Conservation (phyloP, 352 stramenopile genomes). For the Blastocystis sp. region DNA sequence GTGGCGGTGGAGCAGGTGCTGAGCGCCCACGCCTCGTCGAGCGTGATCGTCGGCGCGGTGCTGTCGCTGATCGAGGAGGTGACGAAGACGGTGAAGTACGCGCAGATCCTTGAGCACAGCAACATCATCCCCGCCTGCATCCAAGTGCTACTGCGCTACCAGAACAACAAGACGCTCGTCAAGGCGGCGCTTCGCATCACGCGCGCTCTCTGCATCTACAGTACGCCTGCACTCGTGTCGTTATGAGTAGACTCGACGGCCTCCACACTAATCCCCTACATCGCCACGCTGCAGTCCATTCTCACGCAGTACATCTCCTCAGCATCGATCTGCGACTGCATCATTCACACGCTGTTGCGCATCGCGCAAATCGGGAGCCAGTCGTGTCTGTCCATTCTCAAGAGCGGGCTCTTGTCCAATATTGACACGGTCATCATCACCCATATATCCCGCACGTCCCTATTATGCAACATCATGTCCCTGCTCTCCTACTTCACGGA, state of each 20-base stretch:
- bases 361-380: slow-evolving; percentile 45
- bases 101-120: slow-evolving; percentile 10
- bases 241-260: slow-evolving; percentile 17
- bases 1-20: slow-evolving; percentile 22
- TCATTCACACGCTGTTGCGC: slow-evolving; percentile 39
- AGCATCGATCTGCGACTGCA: slow-evolving; percentile 12
- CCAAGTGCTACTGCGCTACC: slow-evolving; percentile 32
- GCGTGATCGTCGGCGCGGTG: background rate
- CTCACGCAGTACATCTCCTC: slow-evolving; percentile 19
- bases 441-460: slow-evolving; percentile 6
- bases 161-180: slow-evolving; percentile 7
- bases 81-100: background rate
- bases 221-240: background rate
- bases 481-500: slow-evolving; percentile 8
- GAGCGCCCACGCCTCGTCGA: background rate
- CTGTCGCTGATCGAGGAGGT: background rate
- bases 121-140: slow-evolving; percentile 48
- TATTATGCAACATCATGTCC: slow-evolving; percentile 29
- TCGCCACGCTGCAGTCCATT: slow-evolving; percentile 16
- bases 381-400: slow-evolving; percentile 36
- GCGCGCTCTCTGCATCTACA: background rate
- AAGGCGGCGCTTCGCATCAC: slow-evolving; percentile 44
- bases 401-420: slow-evolving; percentile 21
- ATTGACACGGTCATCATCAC: slow-evolving; percentile 27
- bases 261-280: slow-evolving; percentile 41